Evolutionary conservation across 1,284 basidiomycete species (phyloP).

Genomic region (Phellopilus nigrolimitatus): DNA sequence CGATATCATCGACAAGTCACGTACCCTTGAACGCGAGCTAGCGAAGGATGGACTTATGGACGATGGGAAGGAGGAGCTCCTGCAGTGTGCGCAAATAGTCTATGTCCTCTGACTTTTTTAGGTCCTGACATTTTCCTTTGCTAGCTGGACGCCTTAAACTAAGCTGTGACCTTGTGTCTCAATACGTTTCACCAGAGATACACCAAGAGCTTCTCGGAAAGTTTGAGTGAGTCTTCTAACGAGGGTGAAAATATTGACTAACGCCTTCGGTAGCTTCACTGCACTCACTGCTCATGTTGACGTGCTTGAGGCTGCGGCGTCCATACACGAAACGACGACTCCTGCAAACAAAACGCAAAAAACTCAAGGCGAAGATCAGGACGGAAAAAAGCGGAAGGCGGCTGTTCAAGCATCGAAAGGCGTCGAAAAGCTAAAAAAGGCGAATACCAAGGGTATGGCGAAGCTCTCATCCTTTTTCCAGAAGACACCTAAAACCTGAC

Average conservation of each 20-base stretch:
- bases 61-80: constrained; percentile 59
- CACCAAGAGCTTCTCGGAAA: constrained; percentile 43
- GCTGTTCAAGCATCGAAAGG: constrained; percentile 55
- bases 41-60: constrained; percentile 76
- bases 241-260: background rate
- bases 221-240: constrained; percentile 60
- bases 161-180: constrained; percentile 65
- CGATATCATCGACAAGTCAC: constrained; percentile 46
- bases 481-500: constrained; percentile 37
- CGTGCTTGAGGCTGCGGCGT: constrained; percentile 37
- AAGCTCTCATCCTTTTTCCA: constrained; percentile 72
- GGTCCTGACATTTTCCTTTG: background rate
- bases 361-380: constrained; percentile 23
- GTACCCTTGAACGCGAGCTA: constrained; percentile 52
- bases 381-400: constrained; percentile 55
- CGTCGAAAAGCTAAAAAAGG: constrained; percentile 76
- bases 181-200: constrained; percentile 56
- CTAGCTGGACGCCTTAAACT: constrained; percentile 60
- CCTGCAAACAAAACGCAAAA: constrained; percentile 21
- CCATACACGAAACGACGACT: constrained; percentile 23
- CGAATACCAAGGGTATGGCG: constrained; percentile 70
- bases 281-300: constrained; percentile 52
- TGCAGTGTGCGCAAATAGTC: constrained; percentile 45
- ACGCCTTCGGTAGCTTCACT: constrained; percentile 46
- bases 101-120: too few relatives aligned